These are phyloP conservation scores for Globisporangium apiculatum DNA, from an alignment of 352 stramenopile species.

Conservation along the genomic window DNA sequence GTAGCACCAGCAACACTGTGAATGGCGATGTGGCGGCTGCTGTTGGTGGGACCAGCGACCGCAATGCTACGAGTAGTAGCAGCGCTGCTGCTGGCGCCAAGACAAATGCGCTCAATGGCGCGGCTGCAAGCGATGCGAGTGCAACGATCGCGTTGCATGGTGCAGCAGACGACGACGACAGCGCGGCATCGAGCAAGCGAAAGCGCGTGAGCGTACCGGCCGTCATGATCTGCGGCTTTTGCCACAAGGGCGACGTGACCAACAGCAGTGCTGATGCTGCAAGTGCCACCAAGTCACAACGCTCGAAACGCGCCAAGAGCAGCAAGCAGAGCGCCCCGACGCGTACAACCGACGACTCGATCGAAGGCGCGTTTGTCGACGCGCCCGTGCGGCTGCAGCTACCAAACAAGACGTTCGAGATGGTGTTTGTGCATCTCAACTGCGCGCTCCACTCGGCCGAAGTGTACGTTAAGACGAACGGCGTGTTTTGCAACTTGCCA, in stretches of 20 bases:
- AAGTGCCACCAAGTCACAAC: background rate
- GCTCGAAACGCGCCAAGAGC: conserved; percentile 8
- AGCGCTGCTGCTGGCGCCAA: background rate
- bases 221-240: conserved; percentile 53
- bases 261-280: conserved; percentile 3
- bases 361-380: conserved; percentile 71
- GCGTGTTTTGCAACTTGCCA: conserved; percentile 73
- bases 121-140: background rate
- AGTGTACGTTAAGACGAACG: conserved; percentile 75
- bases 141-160: conserved; percentile 8
- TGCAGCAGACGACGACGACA: conserved; percentile 10
- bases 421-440: conserved; percentile 76
- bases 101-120: background rate
- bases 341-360: conserved; percentile 16
- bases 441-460: conserved; percentile 75
- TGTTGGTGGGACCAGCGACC: no score
- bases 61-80: no score
- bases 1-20: background rate
- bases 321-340: conserved; percentile 10
- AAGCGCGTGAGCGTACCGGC: conserved; percentile 7
- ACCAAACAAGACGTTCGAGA: conserved; percentile 53
- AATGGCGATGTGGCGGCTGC: no score
- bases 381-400: conserved; percentile 65
- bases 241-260: conserved; percentile 35
- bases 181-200: conserved; percentile 6